These are phyloP conservation scores for Lachancea sp. DNA, from an alignment of 805 yeast genomes.

Conservation along the genomic window DNA sequence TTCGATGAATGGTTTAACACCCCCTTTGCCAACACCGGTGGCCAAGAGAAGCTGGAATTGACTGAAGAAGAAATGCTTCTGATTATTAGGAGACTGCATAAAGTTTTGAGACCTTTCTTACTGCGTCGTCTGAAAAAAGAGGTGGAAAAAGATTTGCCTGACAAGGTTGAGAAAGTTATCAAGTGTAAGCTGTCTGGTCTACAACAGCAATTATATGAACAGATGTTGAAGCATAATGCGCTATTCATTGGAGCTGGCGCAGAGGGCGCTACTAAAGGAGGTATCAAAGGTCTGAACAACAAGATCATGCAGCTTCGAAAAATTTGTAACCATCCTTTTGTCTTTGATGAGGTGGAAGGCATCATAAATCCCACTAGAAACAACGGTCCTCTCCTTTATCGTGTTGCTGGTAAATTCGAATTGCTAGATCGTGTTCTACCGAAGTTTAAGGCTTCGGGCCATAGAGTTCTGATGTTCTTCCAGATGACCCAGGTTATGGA, in stretches of 20 bases:
- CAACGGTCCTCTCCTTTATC: conserved; percentile 64
- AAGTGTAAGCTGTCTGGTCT: conserved; percentile 72
- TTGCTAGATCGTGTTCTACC: conserved; percentile 68
- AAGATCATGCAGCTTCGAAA: conserved; percentile 81
- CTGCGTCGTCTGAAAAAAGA: conserved; percentile 80
- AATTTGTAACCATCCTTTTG: conserved; percentile 84
- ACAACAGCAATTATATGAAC: conserved; percentile 65
- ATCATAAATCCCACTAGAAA: conserved; percentile 55
- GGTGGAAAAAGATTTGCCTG: conserved; percentile 81
- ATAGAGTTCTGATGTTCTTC: conserved; percentile 73
- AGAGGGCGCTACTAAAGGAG: conserved; percentile 54
- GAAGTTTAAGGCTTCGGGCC: conserved; percentile 67
- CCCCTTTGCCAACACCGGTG: conserved; percentile 79
- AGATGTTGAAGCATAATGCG: conserved; percentile 66
- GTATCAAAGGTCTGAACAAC: conserved; percentile 72
- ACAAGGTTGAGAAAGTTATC: conserved; percentile 74
- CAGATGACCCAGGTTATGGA: conserved; percentile 91
- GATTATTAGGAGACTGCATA: conserved; percentile 78
- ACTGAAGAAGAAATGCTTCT: conserved; percentile 82
- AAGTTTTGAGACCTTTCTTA: conserved; percentile 78
- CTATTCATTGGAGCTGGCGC: conserved; percentile 57
- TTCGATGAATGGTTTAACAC: conserved; percentile 90
- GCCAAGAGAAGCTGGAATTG: conserved; percentile 71
- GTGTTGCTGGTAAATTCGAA: conserved; percentile 77
- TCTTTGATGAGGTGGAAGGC: conserved; percentile 74